A percentile compares a stretch with the other conserved stretches of the same genome.
These are phyloP conservation scores for Kockovaella imperatae DNA, from an alignment of 768 basidiomycete species.

Conservation along the genomic window DNA sequence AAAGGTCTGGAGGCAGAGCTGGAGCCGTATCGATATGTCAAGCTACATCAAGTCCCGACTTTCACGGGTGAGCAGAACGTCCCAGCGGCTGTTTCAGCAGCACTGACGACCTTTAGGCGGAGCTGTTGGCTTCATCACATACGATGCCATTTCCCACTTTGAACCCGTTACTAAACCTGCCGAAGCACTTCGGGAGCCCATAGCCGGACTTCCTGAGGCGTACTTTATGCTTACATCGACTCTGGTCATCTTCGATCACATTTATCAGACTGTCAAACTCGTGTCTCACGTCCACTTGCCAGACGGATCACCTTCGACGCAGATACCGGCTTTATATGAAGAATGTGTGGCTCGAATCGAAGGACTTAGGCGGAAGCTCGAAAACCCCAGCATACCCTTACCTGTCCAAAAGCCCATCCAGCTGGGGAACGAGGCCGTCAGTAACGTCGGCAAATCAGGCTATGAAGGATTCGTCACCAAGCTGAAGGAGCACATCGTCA, in stretches of 20 bases:
- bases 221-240: slow-evolving; percentile 94
- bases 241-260: slow-evolving; percentile 91
- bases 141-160: slow-evolving; percentile 93
- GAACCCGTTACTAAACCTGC: slow-evolving; percentile 62
- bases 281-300: slow-evolving; percentile 93
- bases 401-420: slow-evolving; percentile 49
- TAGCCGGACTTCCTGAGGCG: slow-evolving; percentile 83
- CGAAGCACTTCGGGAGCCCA: slow-evolving; percentile 63
- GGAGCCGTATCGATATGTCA: slow-evolving; percentile 75
- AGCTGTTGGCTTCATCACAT: slow-evolving; percentile 93
- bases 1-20: slow-evolving; percentile 75
- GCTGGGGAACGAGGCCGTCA: slow-evolving; percentile 54
- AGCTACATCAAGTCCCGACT: slow-evolving; percentile 81
- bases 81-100: neutral
- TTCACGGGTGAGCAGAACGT: slow-evolving; percentile 57
- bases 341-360: slow-evolving; percentile 76
- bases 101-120: slow-evolving; percentile 55
- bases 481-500: slow-evolving; percentile 87
- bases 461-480: slow-evolving; percentile 86
- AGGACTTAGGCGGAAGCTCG: slow-evolving; percentile 68
- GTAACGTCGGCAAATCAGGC: slow-evolving; percentile 87
- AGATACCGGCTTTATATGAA: slow-evolving; percentile 77
- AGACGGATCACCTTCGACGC: slow-evolving; percentile 50
- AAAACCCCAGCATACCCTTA: slow-evolving; percentile 52
- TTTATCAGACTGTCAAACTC: slow-evolving; percentile 87